Conservation (phyloP, 345 rosid species). For the Iberis pinnata region DNA sequence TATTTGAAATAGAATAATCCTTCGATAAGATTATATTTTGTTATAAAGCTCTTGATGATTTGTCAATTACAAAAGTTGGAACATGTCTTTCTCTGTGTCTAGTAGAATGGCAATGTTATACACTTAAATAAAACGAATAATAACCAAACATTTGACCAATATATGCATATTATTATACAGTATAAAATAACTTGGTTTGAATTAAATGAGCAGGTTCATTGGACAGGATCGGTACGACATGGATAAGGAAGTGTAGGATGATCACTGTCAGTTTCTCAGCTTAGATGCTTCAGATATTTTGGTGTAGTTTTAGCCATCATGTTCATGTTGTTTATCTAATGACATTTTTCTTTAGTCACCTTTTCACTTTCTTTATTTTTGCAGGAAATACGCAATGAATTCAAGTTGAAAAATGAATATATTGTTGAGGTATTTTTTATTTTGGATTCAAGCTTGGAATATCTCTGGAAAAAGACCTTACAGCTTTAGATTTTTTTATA, state of each 20-base stretch:
- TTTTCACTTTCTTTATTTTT: constrained; percentile 22
- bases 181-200: constrained; percentile 7
- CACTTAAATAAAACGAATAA: too few relatives aligned
- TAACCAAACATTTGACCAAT: too few relatives aligned
- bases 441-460: constrained; percentile 47
- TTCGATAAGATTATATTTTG: too few relatives aligned
- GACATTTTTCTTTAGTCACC: constrained; percentile 14
- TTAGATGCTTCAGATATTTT: constrained; percentile 54
- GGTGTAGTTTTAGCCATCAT: constrained; percentile 40
- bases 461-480: constrained; percentile 67
- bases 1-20: too few relatives aligned
- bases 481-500: constrained; percentile 95
- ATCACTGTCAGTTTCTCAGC: constrained; percentile 61
- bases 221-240: constrained; percentile 71
- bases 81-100: too few relatives aligned
- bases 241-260: constrained; percentile 55
- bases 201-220: constrained; percentile 53
- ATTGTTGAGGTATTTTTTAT: constrained; percentile 35
- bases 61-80: too few relatives aligned
- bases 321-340: constrained; percentile 9
- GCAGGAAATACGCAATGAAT: constrained; percentile 68
- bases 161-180: too few relatives aligned
- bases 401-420: constrained; percentile 50
- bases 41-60: too few relatives aligned
- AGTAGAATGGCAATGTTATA: too few relatives aligned